Evolutionary conservation across 2,329 filamentous ascomycete species (phyloP).

Genomic region (Fusarium sp.): DNA sequence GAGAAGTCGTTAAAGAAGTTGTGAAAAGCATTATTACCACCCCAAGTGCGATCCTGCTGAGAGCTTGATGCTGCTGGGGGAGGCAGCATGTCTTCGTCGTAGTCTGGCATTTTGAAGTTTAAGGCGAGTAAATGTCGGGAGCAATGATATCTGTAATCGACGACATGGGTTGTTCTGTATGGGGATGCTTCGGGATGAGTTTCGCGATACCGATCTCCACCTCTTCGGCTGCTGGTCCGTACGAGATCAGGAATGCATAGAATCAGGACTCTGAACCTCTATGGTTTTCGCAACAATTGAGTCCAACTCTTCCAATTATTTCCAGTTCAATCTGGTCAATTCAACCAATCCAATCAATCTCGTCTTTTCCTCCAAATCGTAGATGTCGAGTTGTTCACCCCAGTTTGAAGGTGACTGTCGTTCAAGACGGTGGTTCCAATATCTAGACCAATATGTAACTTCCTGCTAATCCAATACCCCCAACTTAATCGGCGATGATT

Average conservation of each 20-base stretch:
- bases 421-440: neutral
- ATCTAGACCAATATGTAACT: neutral
- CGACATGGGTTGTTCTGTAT: conserved; percentile 45
- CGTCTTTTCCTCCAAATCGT: conserved; percentile 12
- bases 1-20: conserved; percentile 79
- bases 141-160: conserved; percentile 41
- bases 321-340: neutral
- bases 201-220: conserved; percentile 37
- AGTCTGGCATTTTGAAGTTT: conserved; percentile 48
- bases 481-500: conserved; percentile 10
- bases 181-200: conserved; percentile 24
- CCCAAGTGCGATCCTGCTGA: conserved; percentile 60
- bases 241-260: conserved; percentile 25
- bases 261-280: conserved; percentile 8
- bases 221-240: conserved; percentile 24
- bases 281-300: neutral
- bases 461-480: conserved; percentile 6
- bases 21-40: conserved; percentile 77
- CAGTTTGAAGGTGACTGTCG: neutral
- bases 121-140: conserved; percentile 42
- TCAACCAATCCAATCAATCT: neutral
- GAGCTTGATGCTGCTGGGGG: conserved; percentile 56
- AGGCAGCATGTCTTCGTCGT: conserved; percentile 56
- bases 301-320: neutral
- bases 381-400: conserved; percentile 4